These are phyloP conservation scores for Metschnikowia peoriensis DNA, from an alignment of 805 yeast species.

Conservation along the genomic window DNA sequence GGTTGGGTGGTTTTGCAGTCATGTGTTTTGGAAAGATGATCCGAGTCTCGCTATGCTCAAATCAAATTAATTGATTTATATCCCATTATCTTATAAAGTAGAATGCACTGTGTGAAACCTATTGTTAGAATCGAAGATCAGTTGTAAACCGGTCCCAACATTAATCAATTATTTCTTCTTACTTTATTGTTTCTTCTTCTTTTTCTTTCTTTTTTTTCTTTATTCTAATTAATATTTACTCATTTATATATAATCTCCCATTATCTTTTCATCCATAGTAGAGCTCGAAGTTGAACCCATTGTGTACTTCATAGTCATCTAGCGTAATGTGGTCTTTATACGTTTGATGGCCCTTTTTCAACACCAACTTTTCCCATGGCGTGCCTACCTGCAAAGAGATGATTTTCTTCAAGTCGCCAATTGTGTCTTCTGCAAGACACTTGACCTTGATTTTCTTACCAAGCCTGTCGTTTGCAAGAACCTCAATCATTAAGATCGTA, in stretches of 20 bases:
- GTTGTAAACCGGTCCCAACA: no score
- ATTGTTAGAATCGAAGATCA: no score
- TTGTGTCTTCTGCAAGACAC: conserved; percentile 79
- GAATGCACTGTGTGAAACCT: no score
- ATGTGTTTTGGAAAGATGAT: no score
- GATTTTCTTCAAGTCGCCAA: conserved; percentile 88
- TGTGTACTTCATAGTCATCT: conserved; percentile 93
- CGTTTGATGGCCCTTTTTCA: conserved; percentile 82
- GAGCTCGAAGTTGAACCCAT: conserved; percentile 83
- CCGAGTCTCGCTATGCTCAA: no score
- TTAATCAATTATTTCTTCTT: no score
- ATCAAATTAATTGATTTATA: no score
- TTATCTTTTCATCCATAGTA: conserved; percentile 52
- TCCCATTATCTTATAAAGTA: no score
- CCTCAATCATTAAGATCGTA: conserved; percentile 31
- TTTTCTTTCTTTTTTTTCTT: background rate
- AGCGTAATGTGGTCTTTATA: conserved; percentile 86
- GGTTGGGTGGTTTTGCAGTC: no score
- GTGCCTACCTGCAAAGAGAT: conserved; percentile 83
- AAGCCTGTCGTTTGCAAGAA: conserved; percentile 51
- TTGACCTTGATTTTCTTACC: conserved; percentile 89
- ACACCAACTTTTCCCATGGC: conserved; percentile 56
- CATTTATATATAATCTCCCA: background rate
- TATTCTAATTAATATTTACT: no score
- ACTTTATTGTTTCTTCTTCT: background rate